Evolutionary conservation across 2,329 filamentous ascomycete genomes (phyloP), one percentile per base, ranked within the genome.

Genomic region (Colletotrichum tropicicola): DNA sequence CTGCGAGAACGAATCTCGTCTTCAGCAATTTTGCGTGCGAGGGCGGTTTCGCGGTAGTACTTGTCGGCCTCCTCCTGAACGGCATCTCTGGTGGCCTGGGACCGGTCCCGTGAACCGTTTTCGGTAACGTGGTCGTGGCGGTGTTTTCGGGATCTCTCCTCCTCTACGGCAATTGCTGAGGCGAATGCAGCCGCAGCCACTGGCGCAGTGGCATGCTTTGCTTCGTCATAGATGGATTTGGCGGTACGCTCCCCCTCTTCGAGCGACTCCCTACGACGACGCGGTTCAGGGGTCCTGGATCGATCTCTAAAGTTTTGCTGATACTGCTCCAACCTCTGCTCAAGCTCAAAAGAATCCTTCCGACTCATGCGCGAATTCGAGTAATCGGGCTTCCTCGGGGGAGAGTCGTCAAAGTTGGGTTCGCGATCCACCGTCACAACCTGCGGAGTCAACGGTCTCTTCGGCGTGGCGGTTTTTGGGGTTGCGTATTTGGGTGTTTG

Each of bases 1-100:
- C 80, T 84, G 54, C 85, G 83, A 28, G 84, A 85, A 35, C 83
- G 84, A 45, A 83, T 82, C 70, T 87, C 80, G 43, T 88, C 83
- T 59, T 82, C 79, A 44, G 79, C 82, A 56, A 85, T 83, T 71
- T 83, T 85, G 12, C 84, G 83, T 7, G 85, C 86, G 59, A 85
- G 79, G 23, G 79, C 79, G 37, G 80, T 79, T 72, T 88, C 83
- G 59, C 87, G 86, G 68, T 89, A 90, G 63, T 83, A 81, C 59
- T 80, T 78, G 71, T 90, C 80, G 28, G 87, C 88, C 66, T 87
- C 82, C 68, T 87, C 85, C 72, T 86, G 85, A 19, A 89, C 79
- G 12, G 73, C 68, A 63, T 87, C 85, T 54, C 73, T 77, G 39
- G 68, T 68, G 60, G 71, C 70, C 61, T 61, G 68, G n/a, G 69